Conservation (phyloP, 1,284 basidiomycete species). For the Pseudozyma sp. region DNA sequence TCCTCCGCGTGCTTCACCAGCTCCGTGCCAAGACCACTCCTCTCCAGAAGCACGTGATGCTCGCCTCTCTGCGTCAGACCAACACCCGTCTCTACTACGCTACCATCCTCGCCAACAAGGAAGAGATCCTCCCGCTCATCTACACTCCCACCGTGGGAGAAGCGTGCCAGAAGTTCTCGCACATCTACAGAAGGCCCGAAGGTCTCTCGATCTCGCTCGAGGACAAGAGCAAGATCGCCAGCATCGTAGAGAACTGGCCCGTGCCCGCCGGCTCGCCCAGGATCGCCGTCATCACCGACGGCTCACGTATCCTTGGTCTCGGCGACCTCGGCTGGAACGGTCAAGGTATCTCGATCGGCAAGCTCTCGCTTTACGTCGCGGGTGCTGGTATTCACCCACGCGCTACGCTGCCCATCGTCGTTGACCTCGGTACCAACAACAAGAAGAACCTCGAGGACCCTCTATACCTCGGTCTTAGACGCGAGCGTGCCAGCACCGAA, state of each 20-base stretch:
- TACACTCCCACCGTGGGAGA: slow-evolving; percentile 94
- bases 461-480: slow-evolving; percentile 82
- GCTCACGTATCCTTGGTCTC: slow-evolving; percentile 90
- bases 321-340: slow-evolving; percentile 80
- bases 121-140: slow-evolving; percentile 75
- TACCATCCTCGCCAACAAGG: slow-evolving; percentile 74
- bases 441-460: slow-evolving; percentile 84
- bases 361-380: slow-evolving; percentile 89
- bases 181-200: slow-evolving; percentile 84
- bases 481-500: slow-evolving; percentile 66
- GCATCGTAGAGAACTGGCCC: slow-evolving; percentile 81
- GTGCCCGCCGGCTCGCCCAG: slow-evolving; percentile 69
- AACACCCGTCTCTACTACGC: slow-evolving; percentile 80
- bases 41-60: slow-evolving; percentile 85
- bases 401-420: slow-evolving; percentile 84
- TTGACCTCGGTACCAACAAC: slow-evolving; percentile 82
- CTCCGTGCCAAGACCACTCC: slow-evolving; percentile 77
- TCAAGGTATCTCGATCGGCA: slow-evolving; percentile 93
- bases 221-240: slow-evolving; percentile 82
- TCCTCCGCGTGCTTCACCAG: slow-evolving; percentile 76
- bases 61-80: slow-evolving; percentile 78
- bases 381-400: slow-evolving; percentile 87
- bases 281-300: slow-evolving; percentile 75
- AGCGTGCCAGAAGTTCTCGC: slow-evolving; percentile 79
- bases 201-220: slow-evolving; percentile 66